phyloP scores from a whole-genome alignment of 768 basidiomycete species.

The Lactifluus subvellereus region DNA sequence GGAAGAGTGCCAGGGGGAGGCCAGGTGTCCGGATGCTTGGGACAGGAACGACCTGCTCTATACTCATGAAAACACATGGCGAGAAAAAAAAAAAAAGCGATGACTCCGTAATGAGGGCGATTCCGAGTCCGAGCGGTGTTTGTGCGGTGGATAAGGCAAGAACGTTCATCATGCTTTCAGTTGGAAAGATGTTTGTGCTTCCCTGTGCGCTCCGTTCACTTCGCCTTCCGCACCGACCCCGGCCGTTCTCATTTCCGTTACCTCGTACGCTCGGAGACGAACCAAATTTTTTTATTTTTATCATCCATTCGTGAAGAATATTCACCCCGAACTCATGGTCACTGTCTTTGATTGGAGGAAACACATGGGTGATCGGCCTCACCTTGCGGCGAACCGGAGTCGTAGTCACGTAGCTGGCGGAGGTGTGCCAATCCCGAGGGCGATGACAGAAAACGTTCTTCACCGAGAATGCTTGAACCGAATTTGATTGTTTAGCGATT shows the following conservation, averaged over 20 bases:
- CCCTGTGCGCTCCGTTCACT: constrained; percentile 31
- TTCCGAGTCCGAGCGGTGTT: constrained; percentile 32
- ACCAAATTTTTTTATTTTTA: too few species aligned
- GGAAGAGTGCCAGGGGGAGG: constrained; percentile 43
- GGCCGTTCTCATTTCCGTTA: not conserved
- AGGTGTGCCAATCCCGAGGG: not conserved
- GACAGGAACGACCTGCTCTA: constrained; percentile 43
- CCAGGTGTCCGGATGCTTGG: constrained; percentile 29
- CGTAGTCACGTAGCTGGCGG: too few species aligned
- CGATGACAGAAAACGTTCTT: not conserved
- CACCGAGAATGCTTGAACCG: not conserved
- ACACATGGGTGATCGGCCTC: not conserved
- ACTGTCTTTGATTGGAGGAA: constrained; percentile 46
- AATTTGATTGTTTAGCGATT: constrained; percentile 26
- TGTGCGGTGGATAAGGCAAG: constrained; percentile 41
- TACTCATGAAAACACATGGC: constrained; percentile 43
- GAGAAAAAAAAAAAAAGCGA: constrained; percentile 36
- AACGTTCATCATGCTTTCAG: constrained; percentile 44
- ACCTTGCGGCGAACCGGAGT: too few species aligned
- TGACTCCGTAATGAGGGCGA: constrained; percentile 41
- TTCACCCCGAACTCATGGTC: constrained; percentile 39
- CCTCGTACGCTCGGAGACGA: constrained; percentile 48
- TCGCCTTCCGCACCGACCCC: not conserved
- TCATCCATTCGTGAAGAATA: constrained; percentile 30
- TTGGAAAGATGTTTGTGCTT: constrained; percentile 42